Conservation (phyloP, 306 rosid species). For the Ochetophila trinervis region DNA sequence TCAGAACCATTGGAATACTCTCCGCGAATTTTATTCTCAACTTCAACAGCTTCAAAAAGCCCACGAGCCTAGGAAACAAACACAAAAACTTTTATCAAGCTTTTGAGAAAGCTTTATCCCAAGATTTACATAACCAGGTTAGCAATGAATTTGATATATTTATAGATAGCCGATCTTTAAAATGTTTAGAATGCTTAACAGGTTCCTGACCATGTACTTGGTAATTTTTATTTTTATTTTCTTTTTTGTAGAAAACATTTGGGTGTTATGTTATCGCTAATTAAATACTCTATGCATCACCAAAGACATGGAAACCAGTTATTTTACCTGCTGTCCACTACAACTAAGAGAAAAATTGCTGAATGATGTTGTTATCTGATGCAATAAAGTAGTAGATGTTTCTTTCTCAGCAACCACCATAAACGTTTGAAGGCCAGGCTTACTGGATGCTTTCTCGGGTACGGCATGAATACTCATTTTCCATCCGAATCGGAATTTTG, state of each 20-base stretch:
- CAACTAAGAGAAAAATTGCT: slow-evolving; percentile 45
- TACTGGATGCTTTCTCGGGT: slow-evolving; percentile 54
- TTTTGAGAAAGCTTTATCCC: slow-evolving; percentile 16
- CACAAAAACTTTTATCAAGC: slow-evolving; percentile 26
- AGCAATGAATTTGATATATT: neutral
- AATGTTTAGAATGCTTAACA: neutral
- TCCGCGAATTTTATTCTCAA: slow-evolving; percentile 68
- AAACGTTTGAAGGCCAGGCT: slow-evolving; percentile 73
- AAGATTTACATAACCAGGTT: neutral
- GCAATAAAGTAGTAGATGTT: slow-evolving; percentile 47
- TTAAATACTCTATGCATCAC: slow-evolving; percentile 19
- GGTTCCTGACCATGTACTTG: neutral
- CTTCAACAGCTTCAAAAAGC: slow-evolving; percentile 63
- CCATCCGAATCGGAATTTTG: slow-evolving; percentile 87
- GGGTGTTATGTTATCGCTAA: slow-evolving; percentile 2
- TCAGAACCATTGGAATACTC: slow-evolving; percentile 62
- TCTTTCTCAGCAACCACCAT: slow-evolving; percentile 83
- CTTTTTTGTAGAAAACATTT: neutral
- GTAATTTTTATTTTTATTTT: neutral
- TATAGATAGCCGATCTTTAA: neutral
- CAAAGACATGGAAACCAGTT: slow-evolving; percentile 5
- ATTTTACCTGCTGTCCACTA: slow-evolving; percentile 64
- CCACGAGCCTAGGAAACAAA: slow-evolving; percentile 56
- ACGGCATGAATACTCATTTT: slow-evolving; percentile 71
- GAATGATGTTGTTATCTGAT: slow-evolving; percentile 55